Percentiles rank a stretch among this genome's conserved stretches.
phyloP scores from a whole-genome alignment of 495 filamentous ascomycete genomes.

The Extremus antarcticus region DNA sequence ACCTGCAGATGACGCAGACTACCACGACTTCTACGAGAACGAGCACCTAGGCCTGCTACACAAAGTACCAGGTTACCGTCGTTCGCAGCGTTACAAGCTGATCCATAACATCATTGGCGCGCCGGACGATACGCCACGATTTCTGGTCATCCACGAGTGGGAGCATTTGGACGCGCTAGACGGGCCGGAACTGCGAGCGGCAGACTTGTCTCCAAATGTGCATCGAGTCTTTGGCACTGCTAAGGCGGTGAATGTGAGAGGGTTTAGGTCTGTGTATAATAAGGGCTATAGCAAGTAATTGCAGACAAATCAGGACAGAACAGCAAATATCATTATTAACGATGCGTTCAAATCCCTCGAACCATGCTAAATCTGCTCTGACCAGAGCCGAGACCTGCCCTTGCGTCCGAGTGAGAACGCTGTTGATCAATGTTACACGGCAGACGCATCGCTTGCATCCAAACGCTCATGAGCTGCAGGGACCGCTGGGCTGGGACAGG shows the following conservation, averaged over 20 bases:
- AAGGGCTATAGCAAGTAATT: neutral
- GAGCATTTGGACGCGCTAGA: neutral
- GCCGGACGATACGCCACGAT: neutral
- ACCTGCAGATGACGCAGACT: neutral
- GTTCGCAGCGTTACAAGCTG: neutral
- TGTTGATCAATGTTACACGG: too few relatives aligned
- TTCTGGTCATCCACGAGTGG: neutral
- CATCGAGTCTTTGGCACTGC: neutral
- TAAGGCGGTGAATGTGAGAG: neutral
- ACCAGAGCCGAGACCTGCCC: too few relatives aligned
- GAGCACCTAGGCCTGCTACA: neutral
- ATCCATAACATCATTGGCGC: neutral
- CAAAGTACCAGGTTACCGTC: neutral
- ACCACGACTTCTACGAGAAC: neutral
- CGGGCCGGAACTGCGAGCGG: neutral
- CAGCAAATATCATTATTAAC: too few relatives aligned
- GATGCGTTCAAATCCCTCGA: too few relatives aligned
- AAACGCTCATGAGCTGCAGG: too few relatives aligned
- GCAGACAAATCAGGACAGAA: too few relatives aligned
- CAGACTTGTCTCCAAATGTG: neutral
- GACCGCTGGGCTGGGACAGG: too few relatives aligned
- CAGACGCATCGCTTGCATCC: too few relatives aligned
- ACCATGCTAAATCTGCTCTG: too few relatives aligned
- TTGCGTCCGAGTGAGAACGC: too few relatives aligned
- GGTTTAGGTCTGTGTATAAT: neutral